Percentiles rank a stretch among this genome's conserved stretches.
Conservation (phyloP, 1,284 basidiomycete species). For the Trichosporon sp. region DNA sequence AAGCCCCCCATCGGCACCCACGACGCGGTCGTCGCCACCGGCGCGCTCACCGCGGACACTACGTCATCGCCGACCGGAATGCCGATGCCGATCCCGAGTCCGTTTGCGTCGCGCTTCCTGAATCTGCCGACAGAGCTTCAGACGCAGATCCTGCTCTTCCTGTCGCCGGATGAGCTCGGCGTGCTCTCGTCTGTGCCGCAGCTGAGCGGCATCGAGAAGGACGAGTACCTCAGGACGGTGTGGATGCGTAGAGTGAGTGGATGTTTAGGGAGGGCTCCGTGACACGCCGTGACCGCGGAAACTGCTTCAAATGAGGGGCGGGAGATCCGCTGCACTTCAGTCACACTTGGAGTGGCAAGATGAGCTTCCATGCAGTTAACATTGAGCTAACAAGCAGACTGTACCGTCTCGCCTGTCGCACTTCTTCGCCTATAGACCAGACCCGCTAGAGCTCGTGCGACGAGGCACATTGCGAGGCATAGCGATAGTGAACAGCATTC, state of each 20-base stretch:
- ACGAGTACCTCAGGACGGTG: conserved; percentile 18
- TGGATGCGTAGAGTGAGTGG: conserved; percentile 21
- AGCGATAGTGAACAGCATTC: conserved; percentile 19
- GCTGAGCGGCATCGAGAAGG: conserved; percentile 21
- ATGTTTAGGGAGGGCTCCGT: neutral
- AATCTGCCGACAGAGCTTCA: conserved; percentile 22
- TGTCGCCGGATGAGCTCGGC: conserved; percentile 26
- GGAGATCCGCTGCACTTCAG: too few species aligned
- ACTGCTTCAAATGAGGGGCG: too few species aligned
- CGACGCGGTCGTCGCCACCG: neutral
- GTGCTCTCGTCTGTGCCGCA: conserved; percentile 20
- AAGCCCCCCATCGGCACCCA: neutral
- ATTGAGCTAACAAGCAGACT: conserved; percentile 14
- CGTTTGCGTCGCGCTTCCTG: conserved; percentile 18
- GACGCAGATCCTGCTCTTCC: conserved; percentile 23
- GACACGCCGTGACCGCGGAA: neutral
- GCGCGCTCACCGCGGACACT: neutral
- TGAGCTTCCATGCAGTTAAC: too few species aligned
- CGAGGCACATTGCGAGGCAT: conserved; percentile 24
- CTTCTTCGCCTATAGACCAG: conserved; percentile 15
- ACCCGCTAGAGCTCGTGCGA: conserved; percentile 23
- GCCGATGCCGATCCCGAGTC: neutral
- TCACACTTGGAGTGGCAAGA: neutral
- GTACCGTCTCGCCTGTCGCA: conserved; percentile 10
- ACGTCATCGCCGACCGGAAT: neutral